Percentiles rank a stretch among this genome's conserved stretches.
phyloP scores from a whole-genome alignment of 179 eudicot species.

The Sideroxylon spinosum region DNA sequence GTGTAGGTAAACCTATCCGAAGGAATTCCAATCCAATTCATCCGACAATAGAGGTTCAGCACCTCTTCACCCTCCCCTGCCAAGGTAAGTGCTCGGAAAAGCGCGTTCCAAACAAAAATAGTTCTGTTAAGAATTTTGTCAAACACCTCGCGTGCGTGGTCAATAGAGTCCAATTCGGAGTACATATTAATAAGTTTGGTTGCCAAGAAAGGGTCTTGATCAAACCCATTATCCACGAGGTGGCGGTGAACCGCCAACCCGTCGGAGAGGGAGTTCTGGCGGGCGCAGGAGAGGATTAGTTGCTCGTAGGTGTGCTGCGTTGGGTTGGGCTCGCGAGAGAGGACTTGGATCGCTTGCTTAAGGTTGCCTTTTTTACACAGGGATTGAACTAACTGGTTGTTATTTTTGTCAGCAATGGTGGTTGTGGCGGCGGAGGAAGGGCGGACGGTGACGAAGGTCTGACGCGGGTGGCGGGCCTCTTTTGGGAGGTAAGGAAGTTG shows the following conservation, averaged over 20 bases:
- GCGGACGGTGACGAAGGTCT: slow-evolving; percentile 17
- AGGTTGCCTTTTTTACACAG: slow-evolving; percentile 46
- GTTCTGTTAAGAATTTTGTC: slow-evolving; percentile 49
- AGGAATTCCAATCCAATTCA: slow-evolving; percentile 37
- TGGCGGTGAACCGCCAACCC: slow-evolving; percentile 43
- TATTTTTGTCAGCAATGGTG: slow-evolving; percentile 21
- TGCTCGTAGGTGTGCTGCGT: slow-evolving; percentile 63
- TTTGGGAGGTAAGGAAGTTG: slow-evolving; percentile 10
- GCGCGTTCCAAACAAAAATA: slow-evolving; percentile 62
- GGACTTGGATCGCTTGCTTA: slow-evolving; percentile 49
- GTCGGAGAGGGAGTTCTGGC: slow-evolving; percentile 37
- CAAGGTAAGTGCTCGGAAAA: slow-evolving; percentile 52
- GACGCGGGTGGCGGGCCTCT: slow-evolving; percentile 27
- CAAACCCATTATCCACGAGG: slow-evolving; percentile 49
- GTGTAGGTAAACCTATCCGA: slow-evolving; percentile 69
- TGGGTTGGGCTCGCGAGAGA: slow-evolving; percentile 46
- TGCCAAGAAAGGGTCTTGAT: slow-evolving; percentile 53
- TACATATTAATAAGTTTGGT: slow-evolving; percentile 70
- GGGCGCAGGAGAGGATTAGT: slow-evolving; percentile 47
- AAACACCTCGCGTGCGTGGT: slow-evolving; percentile 59
- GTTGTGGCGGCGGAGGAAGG: slow-evolving; percentile 27
- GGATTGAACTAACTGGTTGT: slow-evolving; percentile 46
- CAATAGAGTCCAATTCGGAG: slow-evolving; percentile 44
- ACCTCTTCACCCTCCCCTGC: slow-evolving; percentile 56
- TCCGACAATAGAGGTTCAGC: slow-evolving; percentile 39